These are phyloP conservation scores for Myrica gale DNA, from an alignment of 306 rosid species.

Conservation along the genomic window DNA sequence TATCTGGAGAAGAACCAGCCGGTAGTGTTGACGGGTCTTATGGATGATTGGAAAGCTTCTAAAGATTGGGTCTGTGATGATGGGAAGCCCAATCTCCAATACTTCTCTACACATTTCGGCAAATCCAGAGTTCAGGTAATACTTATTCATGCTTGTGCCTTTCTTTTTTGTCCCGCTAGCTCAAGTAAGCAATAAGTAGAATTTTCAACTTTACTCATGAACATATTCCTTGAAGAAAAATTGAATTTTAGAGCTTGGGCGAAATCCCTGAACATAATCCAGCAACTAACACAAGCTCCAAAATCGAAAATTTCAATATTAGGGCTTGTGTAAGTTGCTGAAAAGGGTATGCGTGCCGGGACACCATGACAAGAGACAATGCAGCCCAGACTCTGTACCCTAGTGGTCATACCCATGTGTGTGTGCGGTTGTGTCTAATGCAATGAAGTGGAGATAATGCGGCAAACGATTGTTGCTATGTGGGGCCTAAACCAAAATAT, in stretches of 20 bases:
- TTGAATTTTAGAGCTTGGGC: no score
- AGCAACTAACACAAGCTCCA: no score
- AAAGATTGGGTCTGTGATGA: constrained; percentile 62
- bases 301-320: background rate
- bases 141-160: background rate
- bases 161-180: background rate
- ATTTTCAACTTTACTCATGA: background rate
- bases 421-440: background rate
- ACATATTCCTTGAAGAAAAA: background rate
- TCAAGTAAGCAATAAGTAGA: background rate
- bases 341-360: background rate
- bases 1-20: constrained; percentile 75
- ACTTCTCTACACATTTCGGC: constrained; percentile 63
- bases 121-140: constrained; percentile 77
- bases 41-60: constrained; percentile 79
- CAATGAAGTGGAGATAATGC: background rate
- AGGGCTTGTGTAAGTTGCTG: constrained; percentile 6
- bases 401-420: background rate
- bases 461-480: background rate
- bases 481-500: background rate
- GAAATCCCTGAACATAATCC: no score
- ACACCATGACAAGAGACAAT: background rate
- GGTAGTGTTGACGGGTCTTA: constrained; percentile 67
- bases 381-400: background rate
- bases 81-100: constrained; percentile 61